phyloP scores from a whole-genome alignment of 2,329 filamentous ascomycete species.

The Sclerotiophoma versabilis region DNA sequence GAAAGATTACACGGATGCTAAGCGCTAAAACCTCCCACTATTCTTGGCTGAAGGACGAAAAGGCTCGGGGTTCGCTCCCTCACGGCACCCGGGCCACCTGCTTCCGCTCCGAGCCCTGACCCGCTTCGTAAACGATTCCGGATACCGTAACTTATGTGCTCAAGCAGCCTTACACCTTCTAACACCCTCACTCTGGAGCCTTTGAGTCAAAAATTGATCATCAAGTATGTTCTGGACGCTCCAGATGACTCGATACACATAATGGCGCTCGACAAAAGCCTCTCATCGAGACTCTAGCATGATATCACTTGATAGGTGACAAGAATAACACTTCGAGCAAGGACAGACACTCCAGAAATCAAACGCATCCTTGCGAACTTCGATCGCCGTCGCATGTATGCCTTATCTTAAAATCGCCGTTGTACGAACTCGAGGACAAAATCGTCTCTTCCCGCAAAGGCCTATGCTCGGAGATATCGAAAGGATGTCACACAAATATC shows the following conservation, averaged over 20 bases:
- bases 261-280: neutral
- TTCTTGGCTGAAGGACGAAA: conserved; percentile 27
- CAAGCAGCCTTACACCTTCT: neutral
- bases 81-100: conserved; percentile 28
- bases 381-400: neutral
- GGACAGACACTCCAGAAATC: no score
- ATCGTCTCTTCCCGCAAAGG: neutral
- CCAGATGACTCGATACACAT: neutral
- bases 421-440: neutral
- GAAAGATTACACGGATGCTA: conserved; percentile 9
- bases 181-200: neutral
- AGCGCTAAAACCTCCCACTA: conserved; percentile 14
- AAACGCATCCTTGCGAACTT: no score
- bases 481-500: conserved; percentile 11
- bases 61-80: conserved; percentile 20
- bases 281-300: neutral
- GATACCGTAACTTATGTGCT: conserved; percentile 5
- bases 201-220: neutral
- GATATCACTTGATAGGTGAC: neutral
- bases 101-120: conserved; percentile 22
- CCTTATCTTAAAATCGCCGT: neutral
- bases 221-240: neutral
- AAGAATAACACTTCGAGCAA: no score
- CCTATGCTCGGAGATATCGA: conserved; percentile 1
- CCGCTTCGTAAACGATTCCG: conserved; percentile 11